These are phyloP conservation scores for Ophiostoma pallidulum DNA, from an alignment of 2,329 filamentous ascomycete genomes.

Conservation along the genomic window DNA sequence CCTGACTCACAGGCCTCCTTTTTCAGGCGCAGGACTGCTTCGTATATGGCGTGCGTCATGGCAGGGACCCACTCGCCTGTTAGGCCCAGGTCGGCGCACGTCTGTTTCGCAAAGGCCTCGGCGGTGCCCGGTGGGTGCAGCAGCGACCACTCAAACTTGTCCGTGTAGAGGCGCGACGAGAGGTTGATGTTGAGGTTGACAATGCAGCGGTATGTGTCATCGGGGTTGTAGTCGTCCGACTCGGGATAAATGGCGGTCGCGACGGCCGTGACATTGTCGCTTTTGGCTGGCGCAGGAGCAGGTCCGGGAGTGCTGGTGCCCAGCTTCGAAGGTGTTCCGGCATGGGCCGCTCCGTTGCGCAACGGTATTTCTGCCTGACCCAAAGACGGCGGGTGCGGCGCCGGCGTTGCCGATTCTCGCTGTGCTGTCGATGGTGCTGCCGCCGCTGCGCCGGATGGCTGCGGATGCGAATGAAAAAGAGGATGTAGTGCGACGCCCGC, in stretches of 20 bases:
- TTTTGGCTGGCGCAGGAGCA: not conserved
- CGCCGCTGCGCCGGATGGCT: not conserved
- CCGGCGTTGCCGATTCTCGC: slow-evolving; percentile 19
- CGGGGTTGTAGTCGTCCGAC: slow-evolving; percentile 71
- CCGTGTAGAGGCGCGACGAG: slow-evolving; percentile 82
- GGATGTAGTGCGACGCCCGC: slow-evolving; percentile 90
- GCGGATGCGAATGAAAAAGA: slow-evolving; percentile 66
- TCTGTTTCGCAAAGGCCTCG: slow-evolving; percentile 84
- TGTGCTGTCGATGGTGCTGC: not conserved
- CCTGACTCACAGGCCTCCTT: slow-evolving; percentile 94
- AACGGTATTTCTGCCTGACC: slow-evolving; percentile 37
- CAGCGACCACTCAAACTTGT: slow-evolving; percentile 97
- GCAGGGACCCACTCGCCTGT: slow-evolving; percentile 88
- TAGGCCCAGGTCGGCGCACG: slow-evolving; percentile 84
- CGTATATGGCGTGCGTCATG: slow-evolving; percentile 94
- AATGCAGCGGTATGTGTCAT: slow-evolving; percentile 91
- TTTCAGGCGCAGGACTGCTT: slow-evolving; percentile 82
- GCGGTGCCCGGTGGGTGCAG: slow-evolving; percentile 85
- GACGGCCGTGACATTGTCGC: slow-evolving; percentile 53
- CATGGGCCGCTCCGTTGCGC: not conserved
- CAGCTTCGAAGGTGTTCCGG: not conserved
- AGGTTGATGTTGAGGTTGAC: slow-evolving; percentile 87
- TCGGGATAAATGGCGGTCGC: slow-evolving; percentile 56
- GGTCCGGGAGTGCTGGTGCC: not conserved
- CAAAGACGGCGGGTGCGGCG: slow-evolving; percentile 14